Evolutionary conservation across 139 green algal genomes (phyloP).

Genomic region (Micractinium conductrix): DNA sequence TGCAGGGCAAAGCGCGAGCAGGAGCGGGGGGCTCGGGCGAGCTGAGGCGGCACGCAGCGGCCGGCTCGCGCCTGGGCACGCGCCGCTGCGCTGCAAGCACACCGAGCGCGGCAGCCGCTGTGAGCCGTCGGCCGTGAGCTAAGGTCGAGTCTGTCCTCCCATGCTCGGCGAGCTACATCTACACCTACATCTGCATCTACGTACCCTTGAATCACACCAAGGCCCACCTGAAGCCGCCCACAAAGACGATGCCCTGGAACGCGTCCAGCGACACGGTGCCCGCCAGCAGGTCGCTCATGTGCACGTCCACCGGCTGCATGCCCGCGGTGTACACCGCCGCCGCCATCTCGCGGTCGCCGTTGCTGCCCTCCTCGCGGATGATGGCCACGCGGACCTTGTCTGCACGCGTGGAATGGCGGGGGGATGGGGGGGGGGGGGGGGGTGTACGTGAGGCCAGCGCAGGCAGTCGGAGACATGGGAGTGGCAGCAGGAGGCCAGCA

Average conservation of each 20-base stretch:
- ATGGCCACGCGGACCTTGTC: conserved; percentile 82
- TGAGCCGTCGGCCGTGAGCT: no score
- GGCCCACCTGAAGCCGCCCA: conserved; percentile 83
- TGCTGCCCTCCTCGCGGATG: conserved; percentile 97
- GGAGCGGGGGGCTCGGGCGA: not conserved
- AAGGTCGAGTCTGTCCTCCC: no score
- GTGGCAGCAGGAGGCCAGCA: not conserved
- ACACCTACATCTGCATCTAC: no score
- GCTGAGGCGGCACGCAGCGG: no score
- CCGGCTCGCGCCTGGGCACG: no score
- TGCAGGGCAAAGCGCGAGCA: not conserved
- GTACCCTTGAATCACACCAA: no score
- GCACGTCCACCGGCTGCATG: conserved; percentile 98
- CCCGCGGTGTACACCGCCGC: conserved; percentile 84
- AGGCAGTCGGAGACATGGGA: not conserved
- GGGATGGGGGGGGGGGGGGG: no score
- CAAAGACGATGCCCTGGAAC: conserved; percentile 91
- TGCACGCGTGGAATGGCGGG: not conserved
- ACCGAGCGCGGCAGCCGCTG: no score
- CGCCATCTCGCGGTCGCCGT: conserved; percentile 98
- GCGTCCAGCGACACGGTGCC: conserved; percentile 76
- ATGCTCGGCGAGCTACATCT: no score
- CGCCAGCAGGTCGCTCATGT: conserved; percentile 94
- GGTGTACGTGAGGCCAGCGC: no score
- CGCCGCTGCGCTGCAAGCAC: no score